Evolutionary conservation across 352 stramenopile genomes (phyloP).

Genomic region (Globisporangium carolinianum): DNA sequence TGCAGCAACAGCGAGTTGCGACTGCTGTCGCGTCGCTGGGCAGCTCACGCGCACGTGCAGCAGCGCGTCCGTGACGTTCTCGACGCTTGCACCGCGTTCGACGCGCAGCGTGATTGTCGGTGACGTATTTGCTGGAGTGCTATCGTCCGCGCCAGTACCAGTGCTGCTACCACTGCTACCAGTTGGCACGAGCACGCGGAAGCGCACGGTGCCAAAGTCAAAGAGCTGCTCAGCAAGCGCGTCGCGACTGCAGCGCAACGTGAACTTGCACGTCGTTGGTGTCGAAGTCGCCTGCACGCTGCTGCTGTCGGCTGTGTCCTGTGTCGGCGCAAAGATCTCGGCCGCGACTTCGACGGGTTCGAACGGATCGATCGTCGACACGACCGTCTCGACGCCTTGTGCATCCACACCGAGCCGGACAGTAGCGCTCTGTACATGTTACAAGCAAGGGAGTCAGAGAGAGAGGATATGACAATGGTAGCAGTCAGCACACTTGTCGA

Average conservation of each 20-base stretch:
- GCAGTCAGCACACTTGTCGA: too few species aligned
- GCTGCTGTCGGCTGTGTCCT: not conserved
- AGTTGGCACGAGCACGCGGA: slow-evolving; percentile 14
- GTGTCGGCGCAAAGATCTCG: not conserved
- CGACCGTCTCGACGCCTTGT: slow-evolving; percentile 9
- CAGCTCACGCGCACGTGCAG: slow-evolving; percentile 7
- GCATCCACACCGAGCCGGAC: slow-evolving; percentile 16
- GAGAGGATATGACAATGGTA: too few species aligned
- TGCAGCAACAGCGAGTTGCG: not conserved
- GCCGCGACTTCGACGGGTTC: slow-evolving; percentile 18
- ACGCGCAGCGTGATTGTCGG: slow-evolving; percentile 28
- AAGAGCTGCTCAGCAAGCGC: slow-evolving; percentile 23
- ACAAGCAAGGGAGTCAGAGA: not conserved
- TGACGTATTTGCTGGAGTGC: not conserved
- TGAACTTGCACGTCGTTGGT: slow-evolving; percentile 3
- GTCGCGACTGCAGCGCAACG: slow-evolving; percentile 7
- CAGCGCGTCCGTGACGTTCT: slow-evolving; percentile 9
- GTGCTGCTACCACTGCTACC: slow-evolving; percentile 1
- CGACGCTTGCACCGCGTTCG: slow-evolving; percentile 13
- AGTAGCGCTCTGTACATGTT: not conserved
- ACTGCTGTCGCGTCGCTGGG: slow-evolving; percentile 4
- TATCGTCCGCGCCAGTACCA: not conserved
- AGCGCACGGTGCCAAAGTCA: slow-evolving; percentile 22
- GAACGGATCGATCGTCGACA: slow-evolving; percentile 39
- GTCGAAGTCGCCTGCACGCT: not conserved